Percentiles rank a stretch among this genome's conserved stretches.
Evolutionary conservation across 2,329 filamentous ascomycete species (phyloP).

Genomic region (Acrodontium crateriforme): DNA sequence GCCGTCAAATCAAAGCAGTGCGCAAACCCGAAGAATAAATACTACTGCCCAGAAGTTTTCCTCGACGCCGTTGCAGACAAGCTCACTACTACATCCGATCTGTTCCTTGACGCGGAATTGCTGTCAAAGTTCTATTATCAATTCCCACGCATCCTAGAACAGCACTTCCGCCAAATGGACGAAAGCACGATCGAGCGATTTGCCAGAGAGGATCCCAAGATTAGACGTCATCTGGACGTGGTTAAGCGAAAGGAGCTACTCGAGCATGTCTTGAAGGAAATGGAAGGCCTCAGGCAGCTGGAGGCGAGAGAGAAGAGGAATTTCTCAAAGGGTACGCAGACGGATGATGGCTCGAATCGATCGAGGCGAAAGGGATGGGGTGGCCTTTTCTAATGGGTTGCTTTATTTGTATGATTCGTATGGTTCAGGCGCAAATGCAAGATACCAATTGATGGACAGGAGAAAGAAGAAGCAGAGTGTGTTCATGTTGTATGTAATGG

Average conservation of each 20-base stretch:
- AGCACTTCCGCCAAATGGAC: slow-evolving; percentile 56
- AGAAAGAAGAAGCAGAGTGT: too few species aligned
- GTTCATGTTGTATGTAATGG: too few species aligned
- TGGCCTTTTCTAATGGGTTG: too few species aligned
- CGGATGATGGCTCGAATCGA: slow-evolving; percentile 10
- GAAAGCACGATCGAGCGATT: slow-evolving; percentile 77
- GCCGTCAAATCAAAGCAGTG: slow-evolving; percentile 90
- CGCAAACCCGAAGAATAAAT: slow-evolving; percentile 71
- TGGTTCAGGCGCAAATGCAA: too few species aligned
- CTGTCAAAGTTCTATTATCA: slow-evolving; percentile 94
- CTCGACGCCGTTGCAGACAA: slow-evolving; percentile 95
- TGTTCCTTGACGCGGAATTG: slow-evolving; percentile 94
- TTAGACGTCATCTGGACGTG: slow-evolving; percentile 77
- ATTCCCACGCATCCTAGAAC: slow-evolving; percentile 84
- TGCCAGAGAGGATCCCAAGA: slow-evolving; percentile 82
- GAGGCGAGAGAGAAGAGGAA: slow-evolving; percentile 58
- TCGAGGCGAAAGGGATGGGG: slow-evolving; percentile 21
- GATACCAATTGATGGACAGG: too few species aligned
- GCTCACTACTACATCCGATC: slow-evolving; percentile 81
- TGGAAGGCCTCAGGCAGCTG: slow-evolving; percentile 76
- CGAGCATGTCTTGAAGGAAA: slow-evolving; percentile 87
- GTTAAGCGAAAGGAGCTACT: slow-evolving; percentile 85
- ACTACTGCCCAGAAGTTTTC: slow-evolving; percentile 93
- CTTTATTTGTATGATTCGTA: too few species aligned
- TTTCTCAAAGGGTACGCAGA: slow-evolving; percentile 23